Evolutionary conservation across 768 basidiomycete genomes (phyloP).

Genomic region (Lactifluus volemus): DNA sequence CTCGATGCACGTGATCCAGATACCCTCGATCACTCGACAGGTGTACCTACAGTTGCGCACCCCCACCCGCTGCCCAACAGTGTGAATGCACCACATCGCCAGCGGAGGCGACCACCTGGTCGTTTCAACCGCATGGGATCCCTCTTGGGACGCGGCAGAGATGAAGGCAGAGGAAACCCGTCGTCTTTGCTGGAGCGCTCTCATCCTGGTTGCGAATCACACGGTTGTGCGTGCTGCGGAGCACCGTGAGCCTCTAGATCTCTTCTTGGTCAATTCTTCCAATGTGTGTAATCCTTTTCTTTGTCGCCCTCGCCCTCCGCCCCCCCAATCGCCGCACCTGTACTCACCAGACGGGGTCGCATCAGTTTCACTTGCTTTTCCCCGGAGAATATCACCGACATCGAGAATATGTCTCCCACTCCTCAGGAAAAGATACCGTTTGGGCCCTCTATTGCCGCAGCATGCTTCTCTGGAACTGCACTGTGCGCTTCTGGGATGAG

Average conservation of each 20-base stretch:
- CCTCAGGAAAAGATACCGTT: conserved; percentile 64
- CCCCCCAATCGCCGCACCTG: background rate
- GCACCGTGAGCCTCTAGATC: conserved; percentile 45
- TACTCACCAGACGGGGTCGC: background rate
- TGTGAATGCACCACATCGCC: conserved; percentile 38
- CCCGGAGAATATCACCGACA: conserved; percentile 64
- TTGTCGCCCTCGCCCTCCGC: background rate
- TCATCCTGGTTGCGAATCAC: conserved; percentile 59
- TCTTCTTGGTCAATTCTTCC: conserved; percentile 53
- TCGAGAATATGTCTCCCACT: conserved; percentile 30
- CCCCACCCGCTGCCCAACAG: conserved; percentile 23
- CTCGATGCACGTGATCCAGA: conserved; percentile 49
- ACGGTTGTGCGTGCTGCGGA: conserved; percentile 62
- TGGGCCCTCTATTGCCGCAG: conserved; percentile 79
- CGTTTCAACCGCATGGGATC: conserved; percentile 55
- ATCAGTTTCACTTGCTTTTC: conserved; percentile 56
- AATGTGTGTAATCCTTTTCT: conserved; percentile 40
- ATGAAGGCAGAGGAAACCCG: conserved; percentile 61
- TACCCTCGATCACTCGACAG: conserved; percentile 36
- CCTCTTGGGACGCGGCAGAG: conserved; percentile 45
- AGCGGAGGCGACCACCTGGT: conserved; percentile 36
- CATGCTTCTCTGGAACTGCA: conserved; percentile 76
- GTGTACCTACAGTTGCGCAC: conserved; percentile 40
- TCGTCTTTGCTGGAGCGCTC: conserved; percentile 68
- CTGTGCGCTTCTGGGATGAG: conserved; percentile 41